Percentiles rank a stretch among this genome's conserved stretches.
Evolutionary conservation across 192 early-diverging fungal genomes (phyloP).

Genomic region (Ambispora gerdemannii): DNA sequence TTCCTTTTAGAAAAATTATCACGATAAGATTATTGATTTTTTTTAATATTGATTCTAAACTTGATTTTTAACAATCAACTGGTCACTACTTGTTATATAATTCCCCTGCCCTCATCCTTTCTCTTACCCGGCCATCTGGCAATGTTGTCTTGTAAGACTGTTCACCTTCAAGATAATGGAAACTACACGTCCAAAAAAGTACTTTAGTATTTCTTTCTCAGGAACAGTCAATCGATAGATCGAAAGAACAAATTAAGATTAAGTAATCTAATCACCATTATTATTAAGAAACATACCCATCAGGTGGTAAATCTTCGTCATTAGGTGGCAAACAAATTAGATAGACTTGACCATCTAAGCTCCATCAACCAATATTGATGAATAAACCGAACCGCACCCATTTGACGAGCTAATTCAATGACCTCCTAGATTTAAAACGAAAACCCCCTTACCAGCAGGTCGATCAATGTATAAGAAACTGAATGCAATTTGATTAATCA

Average conservation of each 20-base stretch:
- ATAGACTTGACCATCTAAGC: conserved; percentile 6
- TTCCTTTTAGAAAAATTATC: conserved; percentile 28
- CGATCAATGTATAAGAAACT: conserved; percentile 40
- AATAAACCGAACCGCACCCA: neutral
- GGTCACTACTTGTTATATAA: neutral
- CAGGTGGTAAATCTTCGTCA: conserved; percentile 18
- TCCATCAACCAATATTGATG: neutral
- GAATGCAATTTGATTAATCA: conserved; percentile 33
- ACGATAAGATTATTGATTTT: neutral
- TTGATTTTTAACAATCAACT: neutral
- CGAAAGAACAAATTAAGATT: too few relatives aligned
- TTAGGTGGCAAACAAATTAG: conserved; percentile 13
- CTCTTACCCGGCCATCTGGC: conserved; percentile 32
- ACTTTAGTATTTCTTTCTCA: too few relatives aligned
- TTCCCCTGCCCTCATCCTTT: neutral
- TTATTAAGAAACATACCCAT: conserved; percentile 9
- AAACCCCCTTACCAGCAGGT: conserved; percentile 30
- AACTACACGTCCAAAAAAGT: conserved; percentile 21
- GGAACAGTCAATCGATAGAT: neutral
- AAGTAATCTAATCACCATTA: too few relatives aligned
- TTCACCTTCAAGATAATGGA: conserved; percentile 40
- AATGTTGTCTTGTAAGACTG: conserved; percentile 19
- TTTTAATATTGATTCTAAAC: neutral
- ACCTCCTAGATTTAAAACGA: neutral
- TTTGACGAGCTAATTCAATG: neutral